Evolutionary conservation across 495 filamentous ascomycete species (phyloP).

Genomic region (Penicillium mononematosum): DNA sequence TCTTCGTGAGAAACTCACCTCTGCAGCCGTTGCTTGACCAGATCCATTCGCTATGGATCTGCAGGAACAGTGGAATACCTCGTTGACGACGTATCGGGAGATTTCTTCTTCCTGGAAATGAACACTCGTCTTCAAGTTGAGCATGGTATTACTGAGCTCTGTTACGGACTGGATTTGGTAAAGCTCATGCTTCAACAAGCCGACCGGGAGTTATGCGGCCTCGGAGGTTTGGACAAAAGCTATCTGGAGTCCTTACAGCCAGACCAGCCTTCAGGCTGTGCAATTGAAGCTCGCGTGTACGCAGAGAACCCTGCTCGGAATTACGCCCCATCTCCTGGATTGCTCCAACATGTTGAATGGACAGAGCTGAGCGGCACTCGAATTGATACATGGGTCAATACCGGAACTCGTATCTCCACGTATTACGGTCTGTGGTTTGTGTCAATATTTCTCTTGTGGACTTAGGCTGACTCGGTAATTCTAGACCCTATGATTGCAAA

Average conservation of each 20-base stretch:
- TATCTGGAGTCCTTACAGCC: slow-evolving; percentile 36
- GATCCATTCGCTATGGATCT: slow-evolving; percentile 55
- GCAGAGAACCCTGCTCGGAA: slow-evolving; percentile 59
- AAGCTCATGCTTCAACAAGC: slow-evolving; percentile 55
- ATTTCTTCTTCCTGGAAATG: slow-evolving; percentile 69
- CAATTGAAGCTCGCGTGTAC: slow-evolving; percentile 62
- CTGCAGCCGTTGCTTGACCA: slow-evolving; percentile 52
- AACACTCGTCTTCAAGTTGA: slow-evolving; percentile 68
- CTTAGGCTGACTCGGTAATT: neutral
- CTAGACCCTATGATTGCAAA: slow-evolving; percentile 62
- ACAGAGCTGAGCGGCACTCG: slow-evolving; percentile 41
- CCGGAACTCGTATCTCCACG: slow-evolving; percentile 52
- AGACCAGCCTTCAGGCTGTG: slow-evolving; percentile 38
- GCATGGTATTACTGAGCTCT: slow-evolving; percentile 63
- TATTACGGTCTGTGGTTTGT: slow-evolving; percentile 45
- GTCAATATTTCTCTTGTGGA: neutral
- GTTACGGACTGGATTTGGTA: slow-evolving; percentile 60
- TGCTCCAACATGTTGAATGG: slow-evolving; percentile 56
- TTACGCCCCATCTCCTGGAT: slow-evolving; percentile 56
- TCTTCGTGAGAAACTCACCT: slow-evolving; percentile 47
- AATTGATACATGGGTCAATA: slow-evolving; percentile 63
- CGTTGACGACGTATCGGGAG: slow-evolving; percentile 55
- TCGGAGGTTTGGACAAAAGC: slow-evolving; percentile 37
- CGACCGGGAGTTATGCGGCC: slow-evolving; percentile 35
- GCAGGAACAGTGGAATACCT: slow-evolving; percentile 66